phyloP scores from a whole-genome alignment of 2,329 filamentous ascomycete species.

The Trichoderma lentiforme region DNA sequence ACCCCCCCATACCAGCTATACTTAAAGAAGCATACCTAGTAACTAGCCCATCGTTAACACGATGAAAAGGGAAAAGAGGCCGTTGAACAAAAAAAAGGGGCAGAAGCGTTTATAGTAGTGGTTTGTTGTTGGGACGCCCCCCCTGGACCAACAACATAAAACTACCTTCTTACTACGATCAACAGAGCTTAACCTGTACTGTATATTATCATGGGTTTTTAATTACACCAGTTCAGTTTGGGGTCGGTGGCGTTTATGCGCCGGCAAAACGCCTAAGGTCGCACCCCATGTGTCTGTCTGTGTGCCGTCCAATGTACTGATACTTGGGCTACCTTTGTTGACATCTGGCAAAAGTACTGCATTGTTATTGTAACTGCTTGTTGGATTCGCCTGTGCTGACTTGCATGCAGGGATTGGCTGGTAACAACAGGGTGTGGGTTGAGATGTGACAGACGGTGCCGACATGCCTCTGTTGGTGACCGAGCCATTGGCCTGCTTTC shows the following conservation, averaged over 20 bases:
- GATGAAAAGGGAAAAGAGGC: not conserved
- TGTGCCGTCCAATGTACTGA: not conserved
- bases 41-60: not conserved
- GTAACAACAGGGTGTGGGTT: not conserved
- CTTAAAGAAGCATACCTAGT: not conserved
- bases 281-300: not conserved
- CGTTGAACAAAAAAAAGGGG: too few species aligned
- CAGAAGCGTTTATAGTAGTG: too few species aligned
- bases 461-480: not conserved
- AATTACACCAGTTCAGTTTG: too few species aligned
- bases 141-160: too few species aligned
- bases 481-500: not conserved
- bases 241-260: not conserved
- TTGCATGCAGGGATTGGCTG: not conserved
- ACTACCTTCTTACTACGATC: too few species aligned
- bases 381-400: not conserved
- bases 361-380: not conserved
- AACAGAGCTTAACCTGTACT: too few species aligned
- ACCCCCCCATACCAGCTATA: not conserved
- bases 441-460: not conserved
- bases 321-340: not conserved
- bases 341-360: not conserved
- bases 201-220: too few species aligned
- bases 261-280: not conserved
- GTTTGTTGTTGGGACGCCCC: too few species aligned